phyloP scores from a whole-genome alignment of 2,329 filamentous ascomycete species.

The Tolypocladium inflatum region DNA sequence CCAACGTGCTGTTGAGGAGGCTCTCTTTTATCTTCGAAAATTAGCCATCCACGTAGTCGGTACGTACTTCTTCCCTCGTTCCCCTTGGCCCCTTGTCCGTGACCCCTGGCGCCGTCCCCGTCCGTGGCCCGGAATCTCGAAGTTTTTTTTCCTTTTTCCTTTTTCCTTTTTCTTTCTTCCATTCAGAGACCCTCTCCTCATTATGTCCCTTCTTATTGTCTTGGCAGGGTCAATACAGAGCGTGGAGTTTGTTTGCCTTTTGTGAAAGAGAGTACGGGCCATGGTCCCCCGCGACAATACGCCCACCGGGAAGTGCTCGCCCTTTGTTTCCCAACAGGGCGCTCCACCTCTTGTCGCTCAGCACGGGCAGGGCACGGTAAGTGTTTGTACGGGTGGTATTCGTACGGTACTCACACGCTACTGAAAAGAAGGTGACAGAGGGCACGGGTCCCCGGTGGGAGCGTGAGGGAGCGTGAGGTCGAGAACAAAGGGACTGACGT shows the following conservation, averaged over 20 bases:
- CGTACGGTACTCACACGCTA: not conserved
- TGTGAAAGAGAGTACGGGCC: not conserved
- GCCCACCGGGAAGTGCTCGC: not conserved
- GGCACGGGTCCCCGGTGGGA: not conserved
- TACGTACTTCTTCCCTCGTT: not conserved
- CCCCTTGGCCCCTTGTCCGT: not conserved
- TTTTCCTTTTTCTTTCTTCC: not conserved
- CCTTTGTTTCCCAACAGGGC: not conserved
- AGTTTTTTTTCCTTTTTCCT: no score
- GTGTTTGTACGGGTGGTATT: not conserved
- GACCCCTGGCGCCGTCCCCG: no score
- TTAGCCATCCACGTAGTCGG: not conserved
- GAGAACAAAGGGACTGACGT: not conserved
- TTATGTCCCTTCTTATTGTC: not conserved
- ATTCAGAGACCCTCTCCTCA: not conserved
- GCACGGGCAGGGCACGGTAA: no score
- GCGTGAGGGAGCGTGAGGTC: not conserved
- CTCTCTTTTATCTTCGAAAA: no score
- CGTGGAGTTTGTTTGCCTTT: not conserved
- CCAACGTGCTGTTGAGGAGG: no score
- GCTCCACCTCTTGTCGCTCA: not conserved
- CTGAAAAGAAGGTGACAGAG: not conserved
- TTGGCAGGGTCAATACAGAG: not conserved
- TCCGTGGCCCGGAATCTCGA: no score
- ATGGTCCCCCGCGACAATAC: not conserved